Evolutionary conservation across 164 flowering plant species (phyloP).

Genomic region (Vitis amurensis): DNA sequence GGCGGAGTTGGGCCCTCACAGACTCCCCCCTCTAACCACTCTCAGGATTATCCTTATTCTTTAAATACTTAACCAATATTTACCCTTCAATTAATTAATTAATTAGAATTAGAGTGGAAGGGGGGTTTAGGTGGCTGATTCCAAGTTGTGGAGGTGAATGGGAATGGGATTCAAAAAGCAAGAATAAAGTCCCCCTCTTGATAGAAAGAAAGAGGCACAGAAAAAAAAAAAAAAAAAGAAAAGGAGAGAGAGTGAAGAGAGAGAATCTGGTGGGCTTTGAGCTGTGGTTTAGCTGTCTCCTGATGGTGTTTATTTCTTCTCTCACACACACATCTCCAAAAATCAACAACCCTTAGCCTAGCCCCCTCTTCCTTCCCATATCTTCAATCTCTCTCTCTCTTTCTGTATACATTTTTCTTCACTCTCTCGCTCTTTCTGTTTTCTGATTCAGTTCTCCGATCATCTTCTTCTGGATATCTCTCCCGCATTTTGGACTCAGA

Average conservation of each 20-base stretch:
- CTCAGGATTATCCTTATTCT: neutral
- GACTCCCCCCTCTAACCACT: too few relatives aligned
- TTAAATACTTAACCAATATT: neutral
- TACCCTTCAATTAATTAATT: neutral
- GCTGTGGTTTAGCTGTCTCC: constrained; percentile 65
- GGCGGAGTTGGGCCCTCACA: neutral
- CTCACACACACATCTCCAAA: constrained; percentile 20
- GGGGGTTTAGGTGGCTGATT: constrained; percentile 1
- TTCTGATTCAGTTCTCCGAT: too few relatives aligned
- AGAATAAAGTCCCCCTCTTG: constrained; percentile 14
- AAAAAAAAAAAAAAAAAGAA: constrained; percentile 3
- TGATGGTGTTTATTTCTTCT: constrained; percentile 3
- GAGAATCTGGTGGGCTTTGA: constrained; percentile 66
- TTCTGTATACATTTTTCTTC: too few relatives aligned
- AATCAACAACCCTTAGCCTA: constrained; percentile 18
- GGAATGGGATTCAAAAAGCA: constrained; percentile 9
- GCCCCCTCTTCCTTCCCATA: neutral
- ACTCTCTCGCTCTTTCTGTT: too few relatives aligned
- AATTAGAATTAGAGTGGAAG: neutral
- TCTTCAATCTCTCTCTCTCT: constrained; percentile 6
- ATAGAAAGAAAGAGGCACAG: neutral
- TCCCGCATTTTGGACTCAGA: neutral
- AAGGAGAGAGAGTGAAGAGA: constrained; percentile 17
- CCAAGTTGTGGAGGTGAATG: constrained; percentile 7
- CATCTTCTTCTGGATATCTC: too few relatives aligned